Evolutionary conservation across 139 green algal species (phyloP).

Genomic region (Coelastrella sp.): DNA sequence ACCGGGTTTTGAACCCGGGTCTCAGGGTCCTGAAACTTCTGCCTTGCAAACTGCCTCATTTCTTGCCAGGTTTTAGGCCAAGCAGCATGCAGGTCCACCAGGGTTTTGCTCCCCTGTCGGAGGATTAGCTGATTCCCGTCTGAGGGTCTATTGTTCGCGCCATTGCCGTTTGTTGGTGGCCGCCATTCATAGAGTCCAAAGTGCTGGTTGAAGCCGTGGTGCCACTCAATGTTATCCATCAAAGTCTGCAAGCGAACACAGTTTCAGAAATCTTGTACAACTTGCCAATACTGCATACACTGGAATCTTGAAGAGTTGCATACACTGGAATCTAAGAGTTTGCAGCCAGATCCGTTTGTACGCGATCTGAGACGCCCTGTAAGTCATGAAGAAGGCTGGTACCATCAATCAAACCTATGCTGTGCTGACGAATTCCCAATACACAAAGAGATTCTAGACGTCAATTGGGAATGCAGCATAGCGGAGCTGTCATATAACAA

Average conservation of each 20-base stretch:
- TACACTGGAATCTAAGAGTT: no score
- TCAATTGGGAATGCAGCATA: no score
- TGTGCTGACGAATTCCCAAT: no score
- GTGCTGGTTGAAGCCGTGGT: conserved; percentile 42
- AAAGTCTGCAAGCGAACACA: conserved; percentile 7
- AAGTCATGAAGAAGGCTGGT: no score
- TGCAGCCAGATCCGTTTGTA: no score
- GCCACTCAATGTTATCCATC: conserved; percentile 43
- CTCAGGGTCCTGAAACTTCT: not conserved
- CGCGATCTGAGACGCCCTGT: no score
- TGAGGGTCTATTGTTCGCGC: conserved; percentile 2
- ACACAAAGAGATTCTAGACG: no score
- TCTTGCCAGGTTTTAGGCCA: conserved; percentile 28
- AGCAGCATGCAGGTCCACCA: conserved; percentile 23
- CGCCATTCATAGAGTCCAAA: conserved; percentile 45
- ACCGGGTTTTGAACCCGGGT: not conserved
- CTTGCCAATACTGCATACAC: no score
- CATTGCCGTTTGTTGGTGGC: not conserved
- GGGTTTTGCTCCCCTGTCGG: conserved; percentile 8
- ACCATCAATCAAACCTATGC: no score
- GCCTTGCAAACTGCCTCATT: not conserved
- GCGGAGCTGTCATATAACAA: no score
- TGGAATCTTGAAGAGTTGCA: no score
- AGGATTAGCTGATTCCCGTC: conserved; percentile 2
- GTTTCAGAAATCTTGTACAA: not conserved